Evolutionary conservation across 1,139 yeast genomes (phyloP).

Genomic region (Lodderomyces theae): DNA sequence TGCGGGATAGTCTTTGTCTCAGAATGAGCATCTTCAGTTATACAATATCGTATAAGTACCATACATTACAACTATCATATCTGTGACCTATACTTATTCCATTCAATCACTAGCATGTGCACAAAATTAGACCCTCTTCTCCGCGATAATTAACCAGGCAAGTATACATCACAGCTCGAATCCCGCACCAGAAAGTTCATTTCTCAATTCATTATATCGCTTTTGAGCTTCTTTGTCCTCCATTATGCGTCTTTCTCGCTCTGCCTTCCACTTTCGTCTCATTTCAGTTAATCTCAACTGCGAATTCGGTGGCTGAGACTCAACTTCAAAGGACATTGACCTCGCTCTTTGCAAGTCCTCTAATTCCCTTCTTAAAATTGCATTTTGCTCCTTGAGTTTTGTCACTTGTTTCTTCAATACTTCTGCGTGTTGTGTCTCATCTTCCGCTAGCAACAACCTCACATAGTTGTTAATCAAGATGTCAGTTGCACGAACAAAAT

Average conservation of each 20-base stretch:
- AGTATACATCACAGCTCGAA: too few relatives aligned
- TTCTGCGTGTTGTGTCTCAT: slow-evolving; percentile 25
- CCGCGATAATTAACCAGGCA: too few relatives aligned
- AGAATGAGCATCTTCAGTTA: too few relatives aligned
- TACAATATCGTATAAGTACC: too few relatives aligned
- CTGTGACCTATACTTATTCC: too few relatives aligned
- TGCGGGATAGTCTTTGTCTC: too few relatives aligned
- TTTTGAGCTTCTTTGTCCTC: slow-evolving; percentile 56
- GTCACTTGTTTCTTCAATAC: slow-evolving; percentile 21
- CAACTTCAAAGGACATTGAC: not conserved
- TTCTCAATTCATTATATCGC: slow-evolving; percentile 52
- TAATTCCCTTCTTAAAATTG: slow-evolving; percentile 1
- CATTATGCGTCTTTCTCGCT: slow-evolving; percentile 64
- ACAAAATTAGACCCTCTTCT: too few relatives aligned
- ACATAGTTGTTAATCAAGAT: slow-evolving; percentile 58
- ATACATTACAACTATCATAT: too few relatives aligned
- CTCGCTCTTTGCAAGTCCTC: not conserved
- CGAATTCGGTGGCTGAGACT: slow-evolving; percentile 27
- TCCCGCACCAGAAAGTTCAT: slow-evolving; percentile 49
- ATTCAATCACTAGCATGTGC: too few relatives aligned
- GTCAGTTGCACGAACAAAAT: slow-evolving; percentile 57
- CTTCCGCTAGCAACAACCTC: slow-evolving; percentile 38
- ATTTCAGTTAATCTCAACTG: slow-evolving; percentile 58
- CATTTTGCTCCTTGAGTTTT: slow-evolving; percentile 10
- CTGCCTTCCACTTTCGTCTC: slow-evolving; percentile 64